Evolutionary conservation across 2,329 filamentous ascomycete species (phyloP).

Genomic region (Monosporascus sp.): DNA sequence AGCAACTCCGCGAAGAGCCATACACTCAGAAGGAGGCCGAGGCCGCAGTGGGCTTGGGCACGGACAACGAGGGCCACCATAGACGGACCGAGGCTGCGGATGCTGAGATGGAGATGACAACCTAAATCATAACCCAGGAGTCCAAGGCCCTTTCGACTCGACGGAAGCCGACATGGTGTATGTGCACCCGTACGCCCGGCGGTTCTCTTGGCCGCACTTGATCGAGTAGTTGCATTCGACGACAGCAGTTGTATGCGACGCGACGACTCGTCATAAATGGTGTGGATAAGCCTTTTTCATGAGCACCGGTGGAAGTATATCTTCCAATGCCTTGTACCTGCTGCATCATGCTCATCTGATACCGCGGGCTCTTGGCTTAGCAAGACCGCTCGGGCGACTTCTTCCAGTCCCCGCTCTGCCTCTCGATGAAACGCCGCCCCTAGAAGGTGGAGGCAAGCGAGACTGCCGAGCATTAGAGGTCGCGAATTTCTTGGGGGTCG

Average conservation of each 20-base stretch:
- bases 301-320: no score
- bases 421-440: constrained; percentile 32
- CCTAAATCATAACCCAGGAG: constrained; percentile 11
- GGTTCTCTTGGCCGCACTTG: not conserved
- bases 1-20: constrained; percentile 75
- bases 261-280: not conserved
- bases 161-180: not conserved
- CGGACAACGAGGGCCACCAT: constrained; percentile 53
- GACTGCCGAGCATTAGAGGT: constrained; percentile 40
- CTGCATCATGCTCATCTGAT: constrained; percentile 31
- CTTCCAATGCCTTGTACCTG: no score
- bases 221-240: not conserved
- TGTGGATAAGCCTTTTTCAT: not conserved
- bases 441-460: constrained; percentile 39
- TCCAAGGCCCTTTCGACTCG: not conserved
- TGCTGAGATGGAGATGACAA: constrained; percentile 36
- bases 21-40: constrained; percentile 85
- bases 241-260: not conserved
- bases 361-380: constrained; percentile 40
- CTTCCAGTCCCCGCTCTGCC: constrained; percentile 32
- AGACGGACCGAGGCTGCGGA: constrained; percentile 19
- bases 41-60: constrained; percentile 66
- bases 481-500: constrained; percentile 39
- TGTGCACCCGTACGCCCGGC: not conserved
- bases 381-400: constrained; percentile 41